Percentiles rank a stretch among this genome's conserved stretches.
phyloP scores from a whole-genome alignment of 306 rosid genomes.

The Pterocarpus santalinus region DNA sequence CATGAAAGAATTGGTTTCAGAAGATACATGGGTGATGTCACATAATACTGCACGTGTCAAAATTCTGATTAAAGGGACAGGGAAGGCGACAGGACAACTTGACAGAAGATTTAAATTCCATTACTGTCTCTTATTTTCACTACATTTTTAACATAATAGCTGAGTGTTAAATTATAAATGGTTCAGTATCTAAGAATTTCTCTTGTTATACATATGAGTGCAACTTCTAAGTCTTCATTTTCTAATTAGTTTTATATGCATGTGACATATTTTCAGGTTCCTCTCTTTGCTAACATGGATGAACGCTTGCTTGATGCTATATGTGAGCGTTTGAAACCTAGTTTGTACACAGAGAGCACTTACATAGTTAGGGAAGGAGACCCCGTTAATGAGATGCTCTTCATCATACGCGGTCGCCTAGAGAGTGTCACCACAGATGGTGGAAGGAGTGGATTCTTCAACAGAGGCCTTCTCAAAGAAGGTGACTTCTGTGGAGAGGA shows the following conservation, averaged over 20 bases:
- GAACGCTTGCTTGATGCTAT: slow-evolving; percentile 93
- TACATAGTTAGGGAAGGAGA: slow-evolving; percentile 90
- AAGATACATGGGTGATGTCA: too few relatives aligned
- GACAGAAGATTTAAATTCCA: too few relatives aligned
- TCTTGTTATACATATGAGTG: neutral
- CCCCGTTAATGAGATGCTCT: slow-evolving; percentile 86
- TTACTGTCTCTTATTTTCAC: too few relatives aligned
- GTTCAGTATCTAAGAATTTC: neutral
- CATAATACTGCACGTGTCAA: too few relatives aligned
- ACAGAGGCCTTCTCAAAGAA: slow-evolving; percentile 81
- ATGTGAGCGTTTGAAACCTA: slow-evolving; percentile 89
- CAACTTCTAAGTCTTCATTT: neutral
- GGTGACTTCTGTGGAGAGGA: slow-evolving; percentile 94
- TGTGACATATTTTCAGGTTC: slow-evolving; percentile 61
- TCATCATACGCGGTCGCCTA: slow-evolving; percentile 88
- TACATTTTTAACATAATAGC: too few relatives aligned
- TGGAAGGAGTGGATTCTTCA: slow-evolving; percentile 94
- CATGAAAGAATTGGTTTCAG: too few relatives aligned
- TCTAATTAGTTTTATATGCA: slow-evolving; percentile 4
- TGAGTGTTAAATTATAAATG: too few relatives aligned
- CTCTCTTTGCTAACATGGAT: slow-evolving; percentile 91
- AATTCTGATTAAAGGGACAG: too few relatives aligned
- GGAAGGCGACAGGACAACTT: too few relatives aligned
- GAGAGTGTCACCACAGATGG: slow-evolving; percentile 96
- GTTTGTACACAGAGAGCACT: slow-evolving; percentile 73